Percentiles rank a stretch among this genome's conserved stretches.
phyloP scores from a whole-genome alignment of 1,139 yeast genomes.

The Maudiozyma humilis region DNA sequence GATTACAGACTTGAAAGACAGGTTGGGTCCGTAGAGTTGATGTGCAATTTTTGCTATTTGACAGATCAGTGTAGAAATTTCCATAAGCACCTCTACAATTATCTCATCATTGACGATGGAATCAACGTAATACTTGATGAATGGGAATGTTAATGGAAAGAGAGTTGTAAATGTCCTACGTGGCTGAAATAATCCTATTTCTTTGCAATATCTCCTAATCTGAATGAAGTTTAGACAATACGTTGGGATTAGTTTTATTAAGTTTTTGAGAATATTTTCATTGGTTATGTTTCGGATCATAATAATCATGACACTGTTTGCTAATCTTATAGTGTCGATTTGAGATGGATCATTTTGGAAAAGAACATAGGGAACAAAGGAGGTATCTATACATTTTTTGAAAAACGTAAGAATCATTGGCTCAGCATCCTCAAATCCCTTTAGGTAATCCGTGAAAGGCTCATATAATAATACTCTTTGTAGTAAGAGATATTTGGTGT shows the following conservation, averaged over 20 bases:
- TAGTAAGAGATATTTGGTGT: constrained; percentile 18
- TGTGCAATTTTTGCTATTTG: constrained; percentile 49
- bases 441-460: constrained; percentile 12
- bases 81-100: constrained; percentile 66
- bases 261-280: constrained; percentile 37
- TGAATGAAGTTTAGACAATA: constrained; percentile 45
- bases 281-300: constrained; percentile 18
- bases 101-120: constrained; percentile 65
- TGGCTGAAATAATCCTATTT: constrained; percentile 45
- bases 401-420: constrained; percentile 15
- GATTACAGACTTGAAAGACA: constrained; percentile 37
- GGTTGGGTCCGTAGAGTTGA: constrained; percentile 40
- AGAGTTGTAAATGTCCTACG: constrained; percentile 57
- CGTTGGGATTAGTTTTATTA: constrained; percentile 46
- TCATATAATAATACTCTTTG: constrained; percentile 16
- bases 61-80: constrained; percentile 52
- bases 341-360: constrained; percentile 42
- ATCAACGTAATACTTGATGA: constrained; percentile 58
- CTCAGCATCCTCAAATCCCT: constrained; percentile 9
- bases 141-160: constrained; percentile 65
- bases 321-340: constrained; percentile 37
- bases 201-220: constrained; percentile 47
- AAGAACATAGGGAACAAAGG: constrained; percentile 49
- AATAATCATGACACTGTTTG: constrained; percentile 46
- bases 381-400: constrained; percentile 43